Evolutionary conservation across 139 green algal species (phyloP).

Genomic region (Tetratostichococcus sp.): DNA sequence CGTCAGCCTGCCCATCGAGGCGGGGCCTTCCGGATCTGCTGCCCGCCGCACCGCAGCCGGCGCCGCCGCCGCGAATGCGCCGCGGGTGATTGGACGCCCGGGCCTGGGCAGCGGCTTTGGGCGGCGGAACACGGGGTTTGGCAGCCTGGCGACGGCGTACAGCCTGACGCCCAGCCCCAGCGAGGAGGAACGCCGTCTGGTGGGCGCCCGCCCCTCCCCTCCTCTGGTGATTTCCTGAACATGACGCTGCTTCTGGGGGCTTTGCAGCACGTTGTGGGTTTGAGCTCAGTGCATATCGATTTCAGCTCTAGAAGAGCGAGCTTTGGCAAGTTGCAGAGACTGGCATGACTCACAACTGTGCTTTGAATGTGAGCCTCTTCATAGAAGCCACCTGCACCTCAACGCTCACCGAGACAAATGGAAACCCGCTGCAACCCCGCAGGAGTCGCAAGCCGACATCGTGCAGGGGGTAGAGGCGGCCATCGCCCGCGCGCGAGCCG

Average conservation of each 20-base stretch:
- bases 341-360: no score
- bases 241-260: background rate
- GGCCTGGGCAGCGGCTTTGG: background rate
- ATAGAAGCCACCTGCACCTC: background rate
- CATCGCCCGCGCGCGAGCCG: background rate
- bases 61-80: no score
- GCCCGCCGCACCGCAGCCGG: no score
- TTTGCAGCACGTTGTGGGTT: background rate
- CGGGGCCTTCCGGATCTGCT: no score
- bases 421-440: no score
- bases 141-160: background rate
- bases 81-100: no score
- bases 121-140: no score
- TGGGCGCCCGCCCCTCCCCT: background rate
- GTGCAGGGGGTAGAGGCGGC: background rate
- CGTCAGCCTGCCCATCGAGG: background rate
- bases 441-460: no score
- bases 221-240: background rate
- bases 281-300: background rate
- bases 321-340: no score
- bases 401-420: no score
- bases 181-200: background rate
- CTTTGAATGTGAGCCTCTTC: no score
- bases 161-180: background rate
- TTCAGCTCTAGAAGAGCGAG: no score